Conservation (phyloP, 768 basidiomycete genomes). For the Auricularia sp. region DNA sequence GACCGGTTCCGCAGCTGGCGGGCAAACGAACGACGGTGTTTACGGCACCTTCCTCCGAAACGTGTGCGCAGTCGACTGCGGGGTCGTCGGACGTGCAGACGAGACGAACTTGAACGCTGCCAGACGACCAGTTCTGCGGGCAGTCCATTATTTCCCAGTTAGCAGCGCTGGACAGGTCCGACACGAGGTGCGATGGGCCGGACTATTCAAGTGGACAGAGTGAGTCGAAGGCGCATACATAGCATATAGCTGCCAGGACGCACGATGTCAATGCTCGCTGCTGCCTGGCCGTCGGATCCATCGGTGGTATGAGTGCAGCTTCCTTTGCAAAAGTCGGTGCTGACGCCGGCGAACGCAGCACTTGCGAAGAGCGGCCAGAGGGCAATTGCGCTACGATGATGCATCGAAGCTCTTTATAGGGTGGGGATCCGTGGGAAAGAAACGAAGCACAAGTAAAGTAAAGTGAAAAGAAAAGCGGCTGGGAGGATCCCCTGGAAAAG, state of each 20-base stretch:
- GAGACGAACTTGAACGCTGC: neutral
- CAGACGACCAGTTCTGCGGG: neutral
- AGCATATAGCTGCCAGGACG: neutral
- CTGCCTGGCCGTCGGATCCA: neutral
- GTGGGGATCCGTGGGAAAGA: too few relatives aligned
- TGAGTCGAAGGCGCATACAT: neutral
- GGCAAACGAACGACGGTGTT: neutral
- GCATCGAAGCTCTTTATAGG: too few relatives aligned
- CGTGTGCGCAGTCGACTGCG: neutral
- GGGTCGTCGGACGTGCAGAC: neutral
- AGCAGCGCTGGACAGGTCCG: neutral
- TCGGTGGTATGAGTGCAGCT: neutral
- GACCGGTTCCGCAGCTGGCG: neutral
- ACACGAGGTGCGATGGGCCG: neutral
- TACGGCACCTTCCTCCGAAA: neutral
- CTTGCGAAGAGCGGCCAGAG: neutral
- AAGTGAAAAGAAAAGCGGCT: too few relatives aligned
- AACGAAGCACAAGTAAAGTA: too few relatives aligned
- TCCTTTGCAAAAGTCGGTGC: neutral
- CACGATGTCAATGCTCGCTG: neutral
- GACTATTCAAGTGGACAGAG: neutral
- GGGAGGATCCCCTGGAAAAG: too few relatives aligned
- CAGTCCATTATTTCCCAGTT: neutral
- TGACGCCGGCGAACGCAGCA: neutral
- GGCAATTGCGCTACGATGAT: neutral